Evolutionary conservation across 495 filamentous ascomycete genomes (phyloP).

Genomic region (Hamigera avellanea): DNA sequence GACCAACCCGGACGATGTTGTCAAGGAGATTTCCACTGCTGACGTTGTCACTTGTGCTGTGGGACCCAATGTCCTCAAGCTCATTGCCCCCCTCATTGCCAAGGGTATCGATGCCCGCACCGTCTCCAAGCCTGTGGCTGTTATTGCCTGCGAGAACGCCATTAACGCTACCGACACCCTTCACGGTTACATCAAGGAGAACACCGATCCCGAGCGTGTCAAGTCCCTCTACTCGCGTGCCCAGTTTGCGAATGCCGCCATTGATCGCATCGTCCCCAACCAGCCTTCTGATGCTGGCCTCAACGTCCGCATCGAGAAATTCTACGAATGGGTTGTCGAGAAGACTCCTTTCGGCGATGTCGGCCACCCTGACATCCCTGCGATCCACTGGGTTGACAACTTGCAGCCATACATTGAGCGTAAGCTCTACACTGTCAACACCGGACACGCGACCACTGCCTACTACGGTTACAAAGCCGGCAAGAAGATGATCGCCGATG

Average conservation of each 20-base stretch:
- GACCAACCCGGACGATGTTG: conserved; percentile 63
- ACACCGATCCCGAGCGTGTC: conserved; percentile 49
- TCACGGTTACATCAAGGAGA: conserved; percentile 66
- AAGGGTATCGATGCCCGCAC: conserved; percentile 75
- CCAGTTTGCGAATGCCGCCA: conserved; percentile 89
- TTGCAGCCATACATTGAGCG: conserved; percentile 94
- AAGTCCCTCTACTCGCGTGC: conserved; percentile 51
- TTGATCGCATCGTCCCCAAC: conserved; percentile 91
- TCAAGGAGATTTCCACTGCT: conserved; percentile 75
- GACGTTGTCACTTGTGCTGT: conserved; percentile 93
- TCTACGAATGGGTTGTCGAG: conserved; percentile 98
- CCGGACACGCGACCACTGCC: conserved; percentile 89
- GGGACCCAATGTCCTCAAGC: conserved; percentile 89
- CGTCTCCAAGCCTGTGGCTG: conserved; percentile 60
- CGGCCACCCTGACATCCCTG: conserved; percentile 62
- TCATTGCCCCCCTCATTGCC: conserved; percentile 87
- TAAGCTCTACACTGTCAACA: conserved; percentile 99
- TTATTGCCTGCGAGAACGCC: conserved; percentile 97
- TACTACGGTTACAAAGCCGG: conserved; percentile 82
- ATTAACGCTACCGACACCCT: conserved; percentile 84
- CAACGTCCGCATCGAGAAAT: conserved; percentile 92
- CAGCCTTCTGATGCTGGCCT: conserved; percentile 69
- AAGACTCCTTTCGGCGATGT: conserved; percentile 59
- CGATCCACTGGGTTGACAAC: conserved; percentile 85
- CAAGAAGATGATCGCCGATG: conserved; percentile 80